Evolutionary conservation across 176 grass and related monocot genomes (phyloP), one percentile per base, ranked within the genome.

Genomic region (Oryza rufipogon): DNA sequence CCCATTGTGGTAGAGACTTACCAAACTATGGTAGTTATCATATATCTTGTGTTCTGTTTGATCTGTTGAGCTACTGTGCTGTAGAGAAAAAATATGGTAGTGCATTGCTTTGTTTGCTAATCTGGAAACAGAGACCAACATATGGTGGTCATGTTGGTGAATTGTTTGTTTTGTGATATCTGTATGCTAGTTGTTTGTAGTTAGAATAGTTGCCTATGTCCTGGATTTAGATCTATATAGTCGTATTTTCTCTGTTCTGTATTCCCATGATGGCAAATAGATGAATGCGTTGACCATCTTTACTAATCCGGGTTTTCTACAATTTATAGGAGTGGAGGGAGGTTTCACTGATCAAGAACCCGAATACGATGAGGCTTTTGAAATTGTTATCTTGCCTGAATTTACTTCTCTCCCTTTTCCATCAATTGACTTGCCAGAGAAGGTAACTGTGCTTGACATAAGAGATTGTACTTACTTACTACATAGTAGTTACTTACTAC

Each of bases 401-500:
- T 96, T 92, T 64, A 19, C 89, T 34, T 92, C 84, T 80, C 93
- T 99, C 69, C 91, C 89, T 20, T 96, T 99, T 86, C 96, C 96
- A 15, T 99, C 93, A 74, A 93, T 96, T 76, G 93, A 99, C 28
- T 91, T 99, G 54, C 96, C 93, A 87, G 93, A 99, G 82, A 99
- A 99, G 93, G 96, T 99, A 91, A 48, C 67, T 52, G 23, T 20
- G 1, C 33, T 88, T 47, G 9, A 30, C 75, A 36, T 72, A 64
- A 51, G 46, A 47, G 33, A 61, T 22, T 54, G 25, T 64, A 81
- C 73, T 61, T 76, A 7, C 16, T 20, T 79, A 38, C 36, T 86
- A 44, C n/a, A 23, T 17, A 78, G 36, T 17, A 78, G 36, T 87
- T 73, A 68, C 74, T 82, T 76, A 82, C 41, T 63, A 6, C 68